phyloP scores from a whole-genome alignment of 352 stramenopile genomes.

The Peronospora belbahrii region DNA sequence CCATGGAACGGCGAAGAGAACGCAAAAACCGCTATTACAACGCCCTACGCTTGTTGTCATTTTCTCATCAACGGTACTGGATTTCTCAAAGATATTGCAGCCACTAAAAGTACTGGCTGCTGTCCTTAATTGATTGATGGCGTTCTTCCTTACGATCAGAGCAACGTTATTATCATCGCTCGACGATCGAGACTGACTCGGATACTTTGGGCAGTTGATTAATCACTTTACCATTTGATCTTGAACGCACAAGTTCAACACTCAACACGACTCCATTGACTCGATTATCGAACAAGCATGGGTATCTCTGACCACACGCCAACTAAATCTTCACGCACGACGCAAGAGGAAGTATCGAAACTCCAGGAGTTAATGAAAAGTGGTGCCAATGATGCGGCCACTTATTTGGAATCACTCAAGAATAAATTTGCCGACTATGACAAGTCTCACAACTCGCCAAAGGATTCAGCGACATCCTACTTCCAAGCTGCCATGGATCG shows the following conservation, averaged over 20 bases:
- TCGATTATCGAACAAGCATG: constrained; percentile 7
- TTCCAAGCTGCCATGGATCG: constrained; percentile 32
- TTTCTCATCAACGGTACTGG: constrained; percentile 1
- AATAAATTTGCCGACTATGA: constrained; percentile 36
- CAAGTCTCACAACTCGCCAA: constrained; percentile 28
- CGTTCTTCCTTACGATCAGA: background rate
- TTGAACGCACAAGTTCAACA: constrained; percentile 4
- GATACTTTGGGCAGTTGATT: no score
- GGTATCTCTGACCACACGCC: constrained; percentile 17
- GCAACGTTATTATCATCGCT: background rate
- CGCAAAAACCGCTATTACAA: background rate
- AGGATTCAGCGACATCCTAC: constrained; percentile 28
- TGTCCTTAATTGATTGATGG: background rate
- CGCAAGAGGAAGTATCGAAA: constrained; percentile 29
- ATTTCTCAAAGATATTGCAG: constrained; percentile 16
- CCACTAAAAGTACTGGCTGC: constrained; percentile 5
- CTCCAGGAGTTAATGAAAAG: constrained; percentile 31
- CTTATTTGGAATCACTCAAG: constrained; percentile 35
- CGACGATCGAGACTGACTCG: background rate
- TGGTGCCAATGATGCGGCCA: constrained; percentile 18
- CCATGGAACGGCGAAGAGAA: no score
- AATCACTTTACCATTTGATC: constrained; percentile 15
- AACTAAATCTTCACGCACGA: constrained; percentile 12
- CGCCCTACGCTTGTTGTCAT: no score
- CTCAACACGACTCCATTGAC: background rate